These are phyloP conservation scores for Tremellales sp. DNA, from an alignment of 1,284 basidiomycete genomes.

Conservation along the genomic window DNA sequence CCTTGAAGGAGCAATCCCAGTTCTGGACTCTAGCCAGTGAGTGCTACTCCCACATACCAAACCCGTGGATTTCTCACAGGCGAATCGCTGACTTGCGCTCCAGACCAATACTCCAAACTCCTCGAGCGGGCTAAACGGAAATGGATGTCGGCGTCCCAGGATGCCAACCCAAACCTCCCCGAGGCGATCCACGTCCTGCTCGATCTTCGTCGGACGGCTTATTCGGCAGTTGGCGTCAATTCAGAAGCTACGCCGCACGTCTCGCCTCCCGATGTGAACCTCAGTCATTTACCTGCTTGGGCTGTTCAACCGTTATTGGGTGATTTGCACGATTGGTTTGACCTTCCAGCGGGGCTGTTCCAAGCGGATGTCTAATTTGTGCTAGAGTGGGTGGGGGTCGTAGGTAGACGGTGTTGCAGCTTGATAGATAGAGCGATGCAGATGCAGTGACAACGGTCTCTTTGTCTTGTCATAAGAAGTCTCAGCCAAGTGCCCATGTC, in stretches of 20 bases:
- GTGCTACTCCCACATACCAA: too few species aligned
- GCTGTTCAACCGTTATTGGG: slow-evolving; percentile 42
- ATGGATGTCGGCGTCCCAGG: slow-evolving; percentile 24
- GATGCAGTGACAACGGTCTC: too few species aligned
- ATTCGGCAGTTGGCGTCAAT: slow-evolving; percentile 34
- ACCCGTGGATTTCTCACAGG: too few species aligned
- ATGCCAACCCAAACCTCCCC: slow-evolving; percentile 33
- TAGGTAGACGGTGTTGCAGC: background rate
- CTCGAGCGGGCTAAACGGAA: slow-evolving; percentile 45
- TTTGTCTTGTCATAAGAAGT: too few species aligned
- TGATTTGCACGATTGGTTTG: slow-evolving; percentile 47
- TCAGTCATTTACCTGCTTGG: slow-evolving; percentile 42
- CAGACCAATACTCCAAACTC: slow-evolving; percentile 46
- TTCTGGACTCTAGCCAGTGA: slow-evolving; percentile 45
- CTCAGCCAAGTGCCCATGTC: too few species aligned
- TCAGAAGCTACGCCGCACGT: slow-evolving; percentile 30
- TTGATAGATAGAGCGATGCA: too few species aligned
- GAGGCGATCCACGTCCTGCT: slow-evolving; percentile 48
- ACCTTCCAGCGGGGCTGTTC: slow-evolving; percentile 39
- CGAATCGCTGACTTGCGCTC: background rate
- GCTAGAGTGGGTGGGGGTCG: background rate
- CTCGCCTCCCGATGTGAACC: slow-evolving; percentile 31
- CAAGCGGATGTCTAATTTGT: slow-evolving; percentile 16
- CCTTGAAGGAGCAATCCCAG: slow-evolving; percentile 34
- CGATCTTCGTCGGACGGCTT: slow-evolving; percentile 47